Percentiles rank a stretch among this genome's conserved stretches.
phyloP scores from a whole-genome alignment of 331 rosid genomes.

The Quercus phellos region DNA sequence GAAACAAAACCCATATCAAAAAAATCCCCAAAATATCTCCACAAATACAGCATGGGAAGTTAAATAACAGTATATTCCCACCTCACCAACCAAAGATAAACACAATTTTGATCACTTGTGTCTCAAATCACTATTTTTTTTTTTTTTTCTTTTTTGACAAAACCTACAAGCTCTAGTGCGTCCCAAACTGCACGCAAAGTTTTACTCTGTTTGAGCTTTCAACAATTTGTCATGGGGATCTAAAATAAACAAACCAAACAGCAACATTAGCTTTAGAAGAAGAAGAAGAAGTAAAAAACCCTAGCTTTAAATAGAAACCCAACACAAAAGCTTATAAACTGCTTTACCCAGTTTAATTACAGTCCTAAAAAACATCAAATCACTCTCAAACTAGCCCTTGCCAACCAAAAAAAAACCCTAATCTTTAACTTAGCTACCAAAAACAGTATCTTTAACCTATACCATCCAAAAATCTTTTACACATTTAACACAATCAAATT shows the following conservation, averaged over 20 bases:
- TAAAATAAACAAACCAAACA: slow-evolving; percentile 22
- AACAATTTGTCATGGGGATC: slow-evolving; percentile 33
- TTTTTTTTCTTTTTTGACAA: neutral
- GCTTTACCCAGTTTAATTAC: neutral
- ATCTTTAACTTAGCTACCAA: slow-evolving; percentile 11
- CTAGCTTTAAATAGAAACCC: slow-evolving; percentile 13
- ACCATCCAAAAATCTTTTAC: neutral
- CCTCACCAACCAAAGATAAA: slow-evolving; percentile 4
- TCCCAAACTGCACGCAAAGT: slow-evolving; percentile 25
- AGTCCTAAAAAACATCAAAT: slow-evolving; percentile 13
- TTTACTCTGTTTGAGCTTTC: slow-evolving; percentile 27
- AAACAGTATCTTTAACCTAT: neutral
- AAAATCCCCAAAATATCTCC: slow-evolving; percentile 12
- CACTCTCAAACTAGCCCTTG: slow-evolving; percentile 3
- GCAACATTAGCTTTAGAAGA: slow-evolving; percentile 26
- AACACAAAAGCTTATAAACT: neutral
- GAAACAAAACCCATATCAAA: slow-evolving; percentile 22
- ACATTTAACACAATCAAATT: slow-evolving; percentile 8
- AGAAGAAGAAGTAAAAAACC: neutral
- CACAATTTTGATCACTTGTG: neutral
- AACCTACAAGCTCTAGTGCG: slow-evolving; percentile 22
- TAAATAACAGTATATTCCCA: slow-evolving; percentile 6
- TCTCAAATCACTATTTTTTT: slow-evolving; percentile 11
- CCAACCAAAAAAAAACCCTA: slow-evolving; percentile 35
- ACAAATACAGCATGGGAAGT: slow-evolving; percentile 4